These are phyloP conservation scores for Talaromyces proteolyticus DNA, from an alignment of 495 filamentous ascomycete genomes.

Conservation along the genomic window DNA sequence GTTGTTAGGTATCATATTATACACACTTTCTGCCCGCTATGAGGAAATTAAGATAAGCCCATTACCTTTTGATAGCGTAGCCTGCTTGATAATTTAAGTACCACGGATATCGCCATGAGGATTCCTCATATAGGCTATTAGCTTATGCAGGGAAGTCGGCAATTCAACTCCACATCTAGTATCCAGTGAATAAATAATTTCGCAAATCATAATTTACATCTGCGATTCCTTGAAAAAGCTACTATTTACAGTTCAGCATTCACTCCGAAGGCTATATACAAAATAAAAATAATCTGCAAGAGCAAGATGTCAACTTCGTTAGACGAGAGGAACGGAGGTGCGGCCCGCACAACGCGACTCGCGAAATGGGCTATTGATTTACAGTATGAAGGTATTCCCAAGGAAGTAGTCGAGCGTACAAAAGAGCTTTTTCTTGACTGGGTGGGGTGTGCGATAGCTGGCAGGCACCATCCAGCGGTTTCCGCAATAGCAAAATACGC, in stretches of 20 bases:
- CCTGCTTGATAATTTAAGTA: too few relatives aligned
- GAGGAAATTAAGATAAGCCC: too few relatives aligned
- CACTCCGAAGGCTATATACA: too few relatives aligned
- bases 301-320: background rate
- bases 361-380: constrained; percentile 20
- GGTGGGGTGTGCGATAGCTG: constrained; percentile 29
- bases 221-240: too few relatives aligned
- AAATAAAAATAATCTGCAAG: background rate
- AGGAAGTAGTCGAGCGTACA: constrained; percentile 24
- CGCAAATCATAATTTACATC: too few relatives aligned
- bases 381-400: constrained; percentile 21
- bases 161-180: too few relatives aligned
- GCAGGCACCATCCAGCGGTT: constrained; percentile 25
- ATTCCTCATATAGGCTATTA: background rate
- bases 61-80: too few relatives aligned
- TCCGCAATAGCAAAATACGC: constrained; percentile 21
- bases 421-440: constrained; percentile 30
- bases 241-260: too few relatives aligned
- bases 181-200: too few relatives aligned
- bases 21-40: too few relatives aligned
- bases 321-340: background rate
- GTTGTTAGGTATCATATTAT: too few relatives aligned
- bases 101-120: too few relatives aligned
- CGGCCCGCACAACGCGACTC: constrained; percentile 13
- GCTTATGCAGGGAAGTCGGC: background rate